phyloP scores from a whole-genome alignment of 23 red algal genomes.

The Gracilaria gracilis region DNA sequence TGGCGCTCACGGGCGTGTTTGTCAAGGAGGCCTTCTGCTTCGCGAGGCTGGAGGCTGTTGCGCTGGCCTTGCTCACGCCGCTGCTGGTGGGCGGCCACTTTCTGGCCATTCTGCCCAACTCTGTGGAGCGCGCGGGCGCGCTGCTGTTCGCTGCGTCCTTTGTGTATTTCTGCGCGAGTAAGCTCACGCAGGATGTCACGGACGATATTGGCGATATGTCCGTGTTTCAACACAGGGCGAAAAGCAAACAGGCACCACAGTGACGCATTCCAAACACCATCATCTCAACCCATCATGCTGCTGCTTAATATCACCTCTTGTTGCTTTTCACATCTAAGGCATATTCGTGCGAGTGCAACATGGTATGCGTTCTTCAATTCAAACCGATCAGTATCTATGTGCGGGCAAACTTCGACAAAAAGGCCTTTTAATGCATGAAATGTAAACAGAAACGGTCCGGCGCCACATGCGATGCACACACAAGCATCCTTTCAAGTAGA shows the following conservation, averaged over 20 bases:
- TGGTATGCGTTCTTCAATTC: neutral
- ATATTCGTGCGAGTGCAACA: neutral
- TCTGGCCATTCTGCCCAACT: constrained; percentile 10
- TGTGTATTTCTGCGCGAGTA: constrained; percentile 73
- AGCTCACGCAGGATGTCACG: constrained; percentile 65
- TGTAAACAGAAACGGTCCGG: neutral
- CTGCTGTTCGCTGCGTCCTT: constrained; percentile 56
- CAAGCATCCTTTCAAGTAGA: neutral
- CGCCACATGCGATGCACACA: neutral
- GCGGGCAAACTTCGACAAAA: constrained; percentile 2
- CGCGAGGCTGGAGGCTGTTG: constrained; percentile 81
- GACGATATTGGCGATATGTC: constrained; percentile 96
- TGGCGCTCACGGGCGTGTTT: constrained; percentile 89
- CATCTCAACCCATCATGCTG: neutral
- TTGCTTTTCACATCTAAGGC: neutral
- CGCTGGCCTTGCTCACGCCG: constrained; percentile 69
- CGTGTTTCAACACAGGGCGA: constrained; percentile 78
- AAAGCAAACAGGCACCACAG: neutral
- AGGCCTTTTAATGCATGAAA: neutral
- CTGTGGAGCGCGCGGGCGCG: constrained; percentile 3
- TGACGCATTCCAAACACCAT: neutral
- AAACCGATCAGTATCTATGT: neutral
- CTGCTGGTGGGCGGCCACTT: constrained; percentile 85
- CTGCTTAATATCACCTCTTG: neutral
- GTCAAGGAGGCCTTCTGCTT: constrained; percentile 97